Conservation (phyloP, 2,329 filamentous ascomycete species). For the Fusarium virguliforme region DNA sequence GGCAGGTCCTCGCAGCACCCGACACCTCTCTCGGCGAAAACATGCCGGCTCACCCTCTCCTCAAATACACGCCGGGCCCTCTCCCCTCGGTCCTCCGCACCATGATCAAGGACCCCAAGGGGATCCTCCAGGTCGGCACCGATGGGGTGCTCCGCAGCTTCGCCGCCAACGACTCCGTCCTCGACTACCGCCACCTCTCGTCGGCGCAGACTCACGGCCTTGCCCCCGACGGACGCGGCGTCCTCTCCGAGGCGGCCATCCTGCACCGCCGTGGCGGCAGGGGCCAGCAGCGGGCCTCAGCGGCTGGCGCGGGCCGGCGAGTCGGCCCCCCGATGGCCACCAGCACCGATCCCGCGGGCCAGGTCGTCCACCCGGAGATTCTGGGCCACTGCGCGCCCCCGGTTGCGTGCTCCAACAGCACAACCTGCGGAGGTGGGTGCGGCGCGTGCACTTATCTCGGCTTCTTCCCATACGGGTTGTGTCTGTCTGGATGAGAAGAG, state of each 20-base stretch:
- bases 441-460: conserved; percentile 34
- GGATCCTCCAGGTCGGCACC: conserved; percentile 3
- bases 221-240: conserved; percentile 13
- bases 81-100: conserved; percentile 11
- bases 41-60: conserved; percentile 10
- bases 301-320: not conserved
- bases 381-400: conserved; percentile 29
- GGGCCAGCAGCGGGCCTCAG: conserved; percentile 3
- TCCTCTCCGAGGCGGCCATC: conserved; percentile 13
- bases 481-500: conserved; percentile 24
- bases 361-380: conserved; percentile 14
- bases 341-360: conserved; percentile 13
- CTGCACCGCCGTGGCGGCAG: conserved; percentile 4
- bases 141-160: conserved; percentile 27
- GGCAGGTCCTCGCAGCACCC: conserved; percentile 3
- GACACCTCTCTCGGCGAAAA: not conserved
- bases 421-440: conserved; percentile 30
- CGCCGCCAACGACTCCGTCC: conserved; percentile 22
- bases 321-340: conserved; percentile 1
- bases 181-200: conserved; percentile 22
- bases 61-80: conserved; percentile 17
- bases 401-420: conserved; percentile 30
- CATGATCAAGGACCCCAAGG: conserved; percentile 23
- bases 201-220: conserved; percentile 10
- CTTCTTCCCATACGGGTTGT: conserved; percentile 34